These are phyloP conservation scores for Herpetomonas muscarum DNA, from an alignment of 208 protist species.

Conservation along the genomic window DNA sequence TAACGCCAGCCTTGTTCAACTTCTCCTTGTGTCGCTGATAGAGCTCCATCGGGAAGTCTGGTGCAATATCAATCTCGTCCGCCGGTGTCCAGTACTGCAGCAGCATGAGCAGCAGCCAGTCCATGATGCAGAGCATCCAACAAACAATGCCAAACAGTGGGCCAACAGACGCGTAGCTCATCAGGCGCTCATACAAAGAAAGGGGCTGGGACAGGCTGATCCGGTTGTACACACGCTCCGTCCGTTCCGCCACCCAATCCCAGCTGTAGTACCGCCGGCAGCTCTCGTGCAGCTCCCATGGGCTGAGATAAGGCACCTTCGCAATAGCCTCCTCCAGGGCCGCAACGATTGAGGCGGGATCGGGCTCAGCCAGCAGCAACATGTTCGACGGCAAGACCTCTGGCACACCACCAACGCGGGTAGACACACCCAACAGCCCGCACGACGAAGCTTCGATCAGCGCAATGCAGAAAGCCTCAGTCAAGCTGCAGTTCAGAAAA, in stretches of 20 bases:
- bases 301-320: constrained; percentile 65
- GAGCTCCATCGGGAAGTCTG: constrained; percentile 86
- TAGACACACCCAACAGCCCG: constrained; percentile 95
- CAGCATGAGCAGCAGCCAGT: constrained; percentile 82
- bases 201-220: constrained; percentile 46
- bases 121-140: constrained; percentile 75
- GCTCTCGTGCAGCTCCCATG: constrained; percentile 85
- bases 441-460: constrained; percentile 97
- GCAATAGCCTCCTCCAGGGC: constrained; percentile 72
- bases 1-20: constrained; percentile 29
- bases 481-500: constrained; percentile 98
- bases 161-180: constrained; percentile 87
- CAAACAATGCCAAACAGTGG: constrained; percentile 87
- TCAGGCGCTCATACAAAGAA: constrained; percentile 79
- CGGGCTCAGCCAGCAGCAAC: constrained; percentile 90
- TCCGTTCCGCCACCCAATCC: constrained; percentile 92
- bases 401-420: constrained; percentile 96
- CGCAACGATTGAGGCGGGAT: constrained; percentile 67
- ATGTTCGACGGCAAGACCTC: constrained; percentile 97
- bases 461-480: constrained; percentile 99
- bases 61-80: constrained; percentile 87
- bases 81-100: constrained; percentile 77
- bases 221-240: constrained; percentile 93
- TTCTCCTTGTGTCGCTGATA: constrained; percentile 80
- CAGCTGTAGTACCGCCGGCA: constrained; percentile 94